These are phyloP conservation scores for Dothistroma pini DNA, from an alignment of 2,329 filamentous ascomycete genomes.

Conservation along the genomic window DNA sequence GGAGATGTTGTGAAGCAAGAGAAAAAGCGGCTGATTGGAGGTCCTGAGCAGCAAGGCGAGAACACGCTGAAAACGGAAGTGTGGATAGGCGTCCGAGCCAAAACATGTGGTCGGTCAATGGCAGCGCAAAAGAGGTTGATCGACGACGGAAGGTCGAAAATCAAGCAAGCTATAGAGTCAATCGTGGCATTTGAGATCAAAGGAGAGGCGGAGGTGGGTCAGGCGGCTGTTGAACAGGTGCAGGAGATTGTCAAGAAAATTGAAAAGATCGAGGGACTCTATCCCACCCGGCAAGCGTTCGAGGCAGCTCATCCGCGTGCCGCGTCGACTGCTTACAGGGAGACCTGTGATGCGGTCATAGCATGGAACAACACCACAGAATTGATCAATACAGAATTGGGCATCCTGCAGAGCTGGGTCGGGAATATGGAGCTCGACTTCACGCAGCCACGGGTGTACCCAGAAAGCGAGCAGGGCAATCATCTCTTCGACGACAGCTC, in stretches of 20 bases:
- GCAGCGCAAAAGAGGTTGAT: slow-evolving; percentile 82
- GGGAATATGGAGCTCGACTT: slow-evolving; percentile 96
- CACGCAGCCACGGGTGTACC: slow-evolving; percentile 66
- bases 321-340: slow-evolving; percentile 70
- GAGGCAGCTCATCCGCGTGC: slow-evolving; percentile 71
- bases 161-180: slow-evolving; percentile 75
- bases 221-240: slow-evolving; percentile 82
- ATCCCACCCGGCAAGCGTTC: slow-evolving; percentile 74
- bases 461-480: slow-evolving; percentile 57
- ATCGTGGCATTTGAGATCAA: slow-evolving; percentile 94
- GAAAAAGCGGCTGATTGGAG: slow-evolving; percentile 89
- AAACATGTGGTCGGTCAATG: slow-evolving; percentile 76
- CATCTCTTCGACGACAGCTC: slow-evolving; percentile 85
- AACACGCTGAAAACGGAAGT: slow-evolving; percentile 67
- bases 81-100: slow-evolving; percentile 84
- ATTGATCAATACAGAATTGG: slow-evolving; percentile 91
- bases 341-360: slow-evolving; percentile 83
- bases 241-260: slow-evolving; percentile 86
- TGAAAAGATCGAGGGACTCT: slow-evolving; percentile 80
- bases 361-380: slow-evolving; percentile 97
- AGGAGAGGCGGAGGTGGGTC: slow-evolving; percentile 86
- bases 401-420: slow-evolving; percentile 91
- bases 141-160: slow-evolving; percentile 71
- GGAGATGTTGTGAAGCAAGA: slow-evolving; percentile 97
- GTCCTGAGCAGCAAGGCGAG: slow-evolving; percentile 68